Base-by-base conservation (phyloP, 306 rosid genomes). In the Fragaria iinumae region DNA sequence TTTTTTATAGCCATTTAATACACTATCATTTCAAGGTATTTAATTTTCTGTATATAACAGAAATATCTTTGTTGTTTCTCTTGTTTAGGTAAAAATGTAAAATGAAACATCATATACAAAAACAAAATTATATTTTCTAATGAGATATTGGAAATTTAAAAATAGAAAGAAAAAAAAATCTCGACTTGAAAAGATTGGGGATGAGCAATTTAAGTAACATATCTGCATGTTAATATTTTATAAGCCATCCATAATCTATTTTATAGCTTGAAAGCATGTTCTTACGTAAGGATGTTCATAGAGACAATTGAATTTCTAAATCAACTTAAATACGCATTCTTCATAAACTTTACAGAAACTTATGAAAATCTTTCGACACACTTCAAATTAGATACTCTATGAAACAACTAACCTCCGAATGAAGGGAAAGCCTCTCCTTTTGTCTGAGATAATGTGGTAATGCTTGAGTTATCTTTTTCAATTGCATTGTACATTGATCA, bases 381-480 rank as follows among this genome's bases (percentile, higher is more conserved):
- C 32, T 57, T 21, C 65, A 59, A 9, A 59, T 21, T 53, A 29
- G 65, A 29, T 71, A 9, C 27, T 32, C 11, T 23, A 57, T 57
- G 2, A 27, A 59, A 60, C 7, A 13, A 60, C 97, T 69, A 95
- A 95, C 97, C 96, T 95, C 97, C 67, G 89, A 89, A 75, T 95
- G 99, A 78, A 95, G 90, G 56, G 97, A 88, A 80, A 95, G 99
- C 82, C 85, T 89, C 82, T 89, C 97, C 48, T 87, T 87, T 83
- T 95, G 99, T 86, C 88, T 97, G 70, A 93, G 87, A 84, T 92
- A 92, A 76, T 95, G 97, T 57, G 97, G 97, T 87, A 95, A 90
- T 77, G 99, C 97, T 89, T 90, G 97, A 84, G 87, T 97, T 91
- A 90, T 95, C 90, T 83, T 88, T 76, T 92, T 97, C 80, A 95